Evolutionary conservation across 257 asterid species (phyloP), one percentile per base, ranked within the genome.

Genomic region (Scutellaria minor): DNA sequence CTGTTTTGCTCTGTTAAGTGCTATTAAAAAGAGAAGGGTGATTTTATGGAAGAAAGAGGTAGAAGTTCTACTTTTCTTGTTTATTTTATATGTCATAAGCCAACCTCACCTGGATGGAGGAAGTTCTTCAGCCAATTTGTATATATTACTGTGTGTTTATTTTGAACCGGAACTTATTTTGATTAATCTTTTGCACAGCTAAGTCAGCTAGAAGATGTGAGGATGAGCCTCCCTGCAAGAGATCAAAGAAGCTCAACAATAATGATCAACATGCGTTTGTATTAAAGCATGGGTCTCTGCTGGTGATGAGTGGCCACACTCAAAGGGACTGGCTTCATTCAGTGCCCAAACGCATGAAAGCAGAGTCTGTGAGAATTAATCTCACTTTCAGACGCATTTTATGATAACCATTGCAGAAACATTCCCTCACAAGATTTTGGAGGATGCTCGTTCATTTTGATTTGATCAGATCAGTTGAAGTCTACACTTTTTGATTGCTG

Each of bases 321-420:
- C 98, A 93, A 77, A 81, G 96, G 47, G 96, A 93, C 77, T 93
- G 98, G 97, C 79, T 91, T 51, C 98, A 93, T 73, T 89, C 98
- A 1, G 96, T 93, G 65, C 98, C 98, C 42, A 93, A 89, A 76
- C 98, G 97, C 3, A 87, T 56, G 9, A 93, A 91, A 82, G 97
- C 96, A 1, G 87, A 77, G 41, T 83, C 91, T 0, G 71, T 62
- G 20, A 83, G 96, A 42, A 91, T 93, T 64, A 93, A 93, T 78
- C 97, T 93, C 75, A 93, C 98, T 1, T 93, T 93, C 81, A 84
- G 98, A 77, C 81, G 75, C 51, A 72, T 92, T 64, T 56, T 86
- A 52, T 83, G 80, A 86, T 75, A 9, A 37, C 6, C 40, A 46
- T 61, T 50, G 47, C 52, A 5, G 63, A 44, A 13, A 22, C 52